Evolutionary conservation across 164 flowering plant genomes (phyloP), one percentile per base, ranked within the genome.

Genomic region (Magnolia sinica): DNA sequence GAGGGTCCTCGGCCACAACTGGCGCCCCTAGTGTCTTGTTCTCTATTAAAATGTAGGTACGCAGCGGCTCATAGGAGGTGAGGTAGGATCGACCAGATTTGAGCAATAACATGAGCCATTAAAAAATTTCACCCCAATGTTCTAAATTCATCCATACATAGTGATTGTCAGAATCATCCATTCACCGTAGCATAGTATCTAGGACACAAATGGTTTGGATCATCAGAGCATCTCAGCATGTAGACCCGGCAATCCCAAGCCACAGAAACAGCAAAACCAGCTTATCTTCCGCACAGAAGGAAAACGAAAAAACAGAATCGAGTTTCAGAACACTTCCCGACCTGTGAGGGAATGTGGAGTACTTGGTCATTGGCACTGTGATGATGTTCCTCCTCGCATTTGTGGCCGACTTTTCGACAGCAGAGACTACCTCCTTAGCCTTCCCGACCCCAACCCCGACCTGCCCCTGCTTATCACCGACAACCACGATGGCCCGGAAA

Each of bases 361-460:
- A 89, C 83, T 94, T 96, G 3, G 97, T 96, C 96, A 96, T 79
- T 0, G 99, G 99, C 64, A 94, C 95, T 0, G 86, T 82, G 70
- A 91, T 73, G 4, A 96, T 80, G 59, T 96, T 91, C 85, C 99
- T 79, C 70, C 99, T 80, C 1, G 98, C 98, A 82, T 94, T 81
- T 0, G 82, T 80, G 0, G 96, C 94, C 9, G 95, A 85, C 76
- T 94, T 96, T 85, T 90, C 94, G 11, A 91, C 97, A 2, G 99
- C 98, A 0, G 81, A 78, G 50, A 88, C 76, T 18, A 94, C 91
- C 77, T 96, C 99, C 83, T 86, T 91, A 8, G 98, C 99, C 79
- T 94, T 94, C 19, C 92, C 98, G 18, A 89, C 96, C 0, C 99
- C 98, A 51, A 96, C 97, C 11, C 99, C 99, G 2, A 96, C 99